Evolutionary conservation across 1,284 basidiomycete genomes (phyloP).

Genomic region (Puccinia novopanici): DNA sequence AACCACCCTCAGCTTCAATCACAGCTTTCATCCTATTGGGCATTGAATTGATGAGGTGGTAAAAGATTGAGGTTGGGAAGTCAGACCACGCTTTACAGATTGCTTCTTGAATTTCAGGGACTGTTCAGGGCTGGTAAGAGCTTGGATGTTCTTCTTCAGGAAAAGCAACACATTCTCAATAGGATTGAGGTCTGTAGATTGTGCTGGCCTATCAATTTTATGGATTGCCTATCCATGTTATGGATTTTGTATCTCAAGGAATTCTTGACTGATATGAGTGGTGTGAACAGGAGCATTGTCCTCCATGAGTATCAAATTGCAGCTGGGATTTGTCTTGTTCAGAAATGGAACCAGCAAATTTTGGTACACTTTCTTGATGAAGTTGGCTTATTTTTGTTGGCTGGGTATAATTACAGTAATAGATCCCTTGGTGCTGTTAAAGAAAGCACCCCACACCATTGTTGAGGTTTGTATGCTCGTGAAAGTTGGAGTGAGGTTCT

Average conservation of each 20-base stretch:
- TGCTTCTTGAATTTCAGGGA: no score
- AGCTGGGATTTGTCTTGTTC: neutral
- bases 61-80: no score
- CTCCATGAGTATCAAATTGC: no score
- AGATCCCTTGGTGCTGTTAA: neutral
- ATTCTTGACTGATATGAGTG: neutral
- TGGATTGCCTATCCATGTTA: no score
- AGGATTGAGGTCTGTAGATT: conserved; percentile 43
- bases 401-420: neutral
- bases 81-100: no score
- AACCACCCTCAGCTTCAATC: no score
- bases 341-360: neutral
- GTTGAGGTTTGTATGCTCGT: neutral
- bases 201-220: conserved; percentile 20
- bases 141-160: no score
- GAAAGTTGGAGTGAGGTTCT: neutral
- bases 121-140: no score
- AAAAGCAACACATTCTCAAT: conserved; percentile 30
- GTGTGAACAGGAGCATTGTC: conserved; percentile 11
- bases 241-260: neutral
- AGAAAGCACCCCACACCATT: no score
- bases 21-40: no score
- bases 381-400: neutral
- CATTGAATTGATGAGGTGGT: no score
- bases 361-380: conserved; percentile 8